Base-by-base conservation (phyloP, 208 protist genomes). In the Leishmania guyanensis region DNA sequence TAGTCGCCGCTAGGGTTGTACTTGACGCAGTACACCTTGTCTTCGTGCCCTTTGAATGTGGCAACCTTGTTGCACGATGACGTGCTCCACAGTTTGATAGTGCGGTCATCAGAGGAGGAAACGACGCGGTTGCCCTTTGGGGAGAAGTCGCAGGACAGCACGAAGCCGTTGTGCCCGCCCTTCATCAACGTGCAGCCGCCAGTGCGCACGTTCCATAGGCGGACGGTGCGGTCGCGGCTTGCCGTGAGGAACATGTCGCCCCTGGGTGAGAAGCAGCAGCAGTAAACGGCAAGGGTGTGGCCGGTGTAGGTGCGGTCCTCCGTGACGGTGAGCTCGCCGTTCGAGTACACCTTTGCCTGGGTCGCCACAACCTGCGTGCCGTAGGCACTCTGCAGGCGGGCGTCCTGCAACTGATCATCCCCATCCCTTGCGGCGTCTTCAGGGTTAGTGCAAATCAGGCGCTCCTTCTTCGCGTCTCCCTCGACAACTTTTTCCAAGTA, bases 11-110 rank as follows among this genome's bases (percentile, higher is more conserved):
- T 92, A 58, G 87, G 66, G 68, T 88, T 89, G 87, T 97, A 99
- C 75, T 88, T 82, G 39, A 98, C 93, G 83, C 88, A 93, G 86
- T 98, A 97, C 58, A 99, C 97, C 46, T 90, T 97, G 84, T 98
- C 95, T 69, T 97, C 98, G 83, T 99, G 98, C 10, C 95, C 98
- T 83, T 98, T 99, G 50, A 99, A 86, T 22, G 91, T 96, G 46
- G 77, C 77, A 17, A 93, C 71, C 86, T 97, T 97, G 78, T 74
- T 82, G 83, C 85, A 92, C 48, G 89, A 93, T 14, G 78, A 51
- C 54, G 88, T 90, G 85, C 93, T 93, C 93, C 94, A 97, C 50
- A 97, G 79, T 80, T 95, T 96, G 78, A 95, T 93, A 22, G 89
- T 92, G 64, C 83, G 83, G 76, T 97, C 93, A 48, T 95, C 93